These are phyloP conservation scores for Pholiota microspora DNA, from an alignment of 768 basidiomycete species.

Conservation along the genomic window DNA sequence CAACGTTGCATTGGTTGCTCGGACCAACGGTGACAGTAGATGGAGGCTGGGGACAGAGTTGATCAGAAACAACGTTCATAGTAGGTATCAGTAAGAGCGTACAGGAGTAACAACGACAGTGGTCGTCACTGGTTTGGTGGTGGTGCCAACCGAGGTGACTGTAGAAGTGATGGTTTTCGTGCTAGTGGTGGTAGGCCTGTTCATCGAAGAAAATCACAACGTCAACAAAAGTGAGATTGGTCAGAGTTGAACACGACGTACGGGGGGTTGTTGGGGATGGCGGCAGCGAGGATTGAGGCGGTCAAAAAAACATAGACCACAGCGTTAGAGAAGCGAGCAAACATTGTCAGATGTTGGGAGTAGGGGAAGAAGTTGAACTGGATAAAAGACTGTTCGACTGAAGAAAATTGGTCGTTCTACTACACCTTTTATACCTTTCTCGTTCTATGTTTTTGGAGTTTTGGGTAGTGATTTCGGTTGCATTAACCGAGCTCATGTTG, in stretches of 20 bases:
- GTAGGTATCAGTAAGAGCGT: not conserved
- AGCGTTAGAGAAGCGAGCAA: slow-evolving; percentile 20
- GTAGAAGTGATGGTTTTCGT: slow-evolving; percentile 3
- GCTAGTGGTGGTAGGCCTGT: too few species aligned
- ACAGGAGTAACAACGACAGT: slow-evolving; percentile 2
- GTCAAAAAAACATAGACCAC: slow-evolving; percentile 17
- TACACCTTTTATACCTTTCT: not conserved
- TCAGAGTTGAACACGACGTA: not conserved
- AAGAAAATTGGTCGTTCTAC: not conserved
- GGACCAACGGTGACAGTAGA: slow-evolving; percentile 5
- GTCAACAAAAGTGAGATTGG: too few species aligned
- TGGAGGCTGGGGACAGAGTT: not conserved
- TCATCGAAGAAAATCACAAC: too few species aligned
- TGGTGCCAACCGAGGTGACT: not conserved
- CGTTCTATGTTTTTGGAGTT: not conserved
- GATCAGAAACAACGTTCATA: not conserved
- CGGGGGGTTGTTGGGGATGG: slow-evolving; percentile 8
- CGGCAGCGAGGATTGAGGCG: slow-evolving; percentile 19
- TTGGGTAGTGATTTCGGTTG: too few species aligned
- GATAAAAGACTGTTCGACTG: not conserved
- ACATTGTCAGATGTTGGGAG: slow-evolving; percentile 17
- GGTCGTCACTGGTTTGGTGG: slow-evolving; percentile 1
- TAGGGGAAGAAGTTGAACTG: not conserved
- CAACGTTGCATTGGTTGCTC: slow-evolving; percentile 23
- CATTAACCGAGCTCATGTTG: too few species aligned